Percentiles rank a stretch among this genome's conserved stretches.
Conservation (phyloP, 2,329 filamentous ascomycete species). For the Phyllosticta citribraziliensis region DNA sequence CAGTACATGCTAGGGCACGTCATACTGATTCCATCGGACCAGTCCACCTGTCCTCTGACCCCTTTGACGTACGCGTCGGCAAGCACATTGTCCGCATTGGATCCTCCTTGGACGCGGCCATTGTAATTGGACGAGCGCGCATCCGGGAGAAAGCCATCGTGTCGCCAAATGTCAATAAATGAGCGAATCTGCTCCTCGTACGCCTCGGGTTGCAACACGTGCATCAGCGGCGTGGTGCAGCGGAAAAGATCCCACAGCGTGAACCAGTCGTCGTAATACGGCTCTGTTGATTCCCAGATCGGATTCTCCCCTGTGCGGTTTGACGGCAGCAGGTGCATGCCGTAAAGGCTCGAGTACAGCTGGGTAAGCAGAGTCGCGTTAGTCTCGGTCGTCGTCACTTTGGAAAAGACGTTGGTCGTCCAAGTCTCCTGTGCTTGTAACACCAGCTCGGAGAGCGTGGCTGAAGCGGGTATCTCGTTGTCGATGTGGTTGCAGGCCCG, state of each 20-base stretch:
- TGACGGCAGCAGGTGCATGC: constrained; percentile 58
- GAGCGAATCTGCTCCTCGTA: constrained; percentile 59
- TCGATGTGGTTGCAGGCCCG: constrained; percentile 53
- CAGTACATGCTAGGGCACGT: neutral
- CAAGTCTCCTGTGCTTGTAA: constrained; percentile 43
- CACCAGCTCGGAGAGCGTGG: constrained; percentile 36
- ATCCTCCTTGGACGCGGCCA: constrained; percentile 59
- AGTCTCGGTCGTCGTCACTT: constrained; percentile 51
- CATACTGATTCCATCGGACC: constrained; percentile 35
- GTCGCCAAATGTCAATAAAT: constrained; percentile 57
- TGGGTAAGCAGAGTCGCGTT: constrained; percentile 47
- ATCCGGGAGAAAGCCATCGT: constrained; percentile 56
- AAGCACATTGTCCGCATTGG: constrained; percentile 61
- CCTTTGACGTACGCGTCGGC: constrained; percentile 65
- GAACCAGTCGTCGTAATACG: constrained; percentile 60
- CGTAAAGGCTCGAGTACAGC: constrained; percentile 60
- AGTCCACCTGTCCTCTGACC: constrained; percentile 52
- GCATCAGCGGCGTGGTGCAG: constrained; percentile 54
- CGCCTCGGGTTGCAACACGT: constrained; percentile 52
- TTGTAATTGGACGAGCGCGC: constrained; percentile 60
- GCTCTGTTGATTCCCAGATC: constrained; percentile 52
- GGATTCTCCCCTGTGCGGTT: constrained; percentile 65
- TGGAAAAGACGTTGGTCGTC: constrained; percentile 53
- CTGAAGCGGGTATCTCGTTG: constrained; percentile 43
- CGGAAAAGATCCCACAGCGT: constrained; percentile 59